Base-by-base conservation (phyloP, 129 eudicot species). In the Calendula officinalis region DNA sequence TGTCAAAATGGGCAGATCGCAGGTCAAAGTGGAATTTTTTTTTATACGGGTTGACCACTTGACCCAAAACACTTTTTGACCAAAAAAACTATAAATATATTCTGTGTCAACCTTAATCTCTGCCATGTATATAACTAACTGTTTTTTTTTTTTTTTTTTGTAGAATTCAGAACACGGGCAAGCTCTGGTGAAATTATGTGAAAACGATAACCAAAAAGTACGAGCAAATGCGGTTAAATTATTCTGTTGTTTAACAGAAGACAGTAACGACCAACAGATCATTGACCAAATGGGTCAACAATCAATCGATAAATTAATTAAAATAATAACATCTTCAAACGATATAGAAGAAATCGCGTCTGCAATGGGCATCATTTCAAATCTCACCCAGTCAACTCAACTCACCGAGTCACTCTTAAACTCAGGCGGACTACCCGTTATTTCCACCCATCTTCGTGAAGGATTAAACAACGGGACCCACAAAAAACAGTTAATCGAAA, bases 281-380 rank as follows among this genome's bases (percentile, higher is more conserved):
- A 16, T 48, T 42, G 86, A 86, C 68, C 80, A 70, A 14, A 57
- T 77, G 67, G 75, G 80, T 13, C 78, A 59, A 17, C 66, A 75
- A 8, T 67, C 75, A 44, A 40, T 77, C 16, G 72, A 82, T 39
- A 77, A 73, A 5, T 34, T 86, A 27, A 71, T 83, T 38, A 74
- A 68, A 43, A 77, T 82, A 61, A 76, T 82, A 15, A 74, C 27
- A 41, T 71, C 78, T 53, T 71, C 81, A 13, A 34, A 11, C 27
- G 78, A 86, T 42, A 57, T 43, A n/a, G 86, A 86, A 42, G 94
- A 86, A 70, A 71, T 77, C 36, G 72, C 88, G 64, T 82, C 85
- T 22, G 81, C 88, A 38, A 50, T 85, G 72, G 88, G 88, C 49
- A 67, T 76, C 64, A 77, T 82, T 22, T 65, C 86, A 35, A 73